Evolutionary conservation across 345 rosid genomes (phyloP).

Genomic region (Zanthoxylum bungeanum): DNA sequence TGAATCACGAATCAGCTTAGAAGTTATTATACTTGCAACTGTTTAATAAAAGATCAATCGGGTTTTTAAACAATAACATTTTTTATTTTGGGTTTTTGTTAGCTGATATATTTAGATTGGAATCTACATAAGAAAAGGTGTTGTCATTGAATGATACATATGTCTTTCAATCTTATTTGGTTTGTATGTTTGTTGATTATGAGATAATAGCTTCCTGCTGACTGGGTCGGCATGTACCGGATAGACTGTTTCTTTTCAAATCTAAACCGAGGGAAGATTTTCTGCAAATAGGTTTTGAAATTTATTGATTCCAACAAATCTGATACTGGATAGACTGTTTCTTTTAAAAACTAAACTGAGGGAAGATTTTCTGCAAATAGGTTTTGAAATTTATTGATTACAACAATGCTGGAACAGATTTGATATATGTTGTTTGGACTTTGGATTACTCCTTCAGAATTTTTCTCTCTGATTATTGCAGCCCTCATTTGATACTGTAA

Average conservation of each 20-base stretch:
- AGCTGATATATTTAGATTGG: no score
- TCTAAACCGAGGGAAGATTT: not conserved
- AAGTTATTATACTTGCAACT: no score
- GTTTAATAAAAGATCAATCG: no score
- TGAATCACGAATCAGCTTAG: no score
- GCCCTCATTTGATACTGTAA: not conserved
- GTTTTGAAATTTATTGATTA: not conserved
- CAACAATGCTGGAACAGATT: not conserved
- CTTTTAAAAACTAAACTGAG: no score
- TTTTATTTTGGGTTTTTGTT: no score
- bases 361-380: no score
- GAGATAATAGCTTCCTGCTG: not conserved
- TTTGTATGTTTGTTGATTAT: not conserved
- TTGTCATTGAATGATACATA: no score
- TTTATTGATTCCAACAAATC: not conserved
- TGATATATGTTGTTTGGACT: not conserved
- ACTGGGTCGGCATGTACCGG: not conserved
- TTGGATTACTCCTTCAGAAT: not conserved
- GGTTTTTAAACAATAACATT: no score
- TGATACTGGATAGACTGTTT: no score
- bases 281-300: not conserved
- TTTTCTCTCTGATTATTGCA: not conserved
- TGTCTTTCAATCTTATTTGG: no score
- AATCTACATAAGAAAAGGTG: no score
- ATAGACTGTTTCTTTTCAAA: not conserved